These are phyloP conservation scores for Candida silvatica DNA, from an alignment of 805 yeast genomes.

Conservation along the genomic window DNA sequence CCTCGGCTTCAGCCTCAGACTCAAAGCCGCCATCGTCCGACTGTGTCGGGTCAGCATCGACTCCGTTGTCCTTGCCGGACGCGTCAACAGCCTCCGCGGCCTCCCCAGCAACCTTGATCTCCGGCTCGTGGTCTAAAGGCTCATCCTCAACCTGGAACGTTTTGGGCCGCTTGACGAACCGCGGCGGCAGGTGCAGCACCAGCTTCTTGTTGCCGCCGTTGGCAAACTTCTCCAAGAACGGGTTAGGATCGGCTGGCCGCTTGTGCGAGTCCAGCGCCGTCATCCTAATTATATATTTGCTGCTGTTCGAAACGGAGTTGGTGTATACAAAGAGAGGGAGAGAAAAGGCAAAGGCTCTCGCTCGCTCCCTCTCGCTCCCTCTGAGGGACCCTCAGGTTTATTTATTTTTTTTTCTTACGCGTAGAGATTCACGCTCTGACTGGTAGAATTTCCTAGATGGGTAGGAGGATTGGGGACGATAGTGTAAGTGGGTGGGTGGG, in stretches of 20 bases:
- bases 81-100: neutral
- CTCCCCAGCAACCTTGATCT: neutral
- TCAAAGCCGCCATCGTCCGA: no score
- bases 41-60: conserved; percentile 3
- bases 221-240: conserved; percentile 1
- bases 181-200: conserved; percentile 4
- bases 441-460: no score
- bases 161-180: conserved; percentile 1
- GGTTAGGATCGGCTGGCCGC: neutral
- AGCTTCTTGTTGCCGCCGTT: conserved; percentile 1
- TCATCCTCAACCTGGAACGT: neutral
- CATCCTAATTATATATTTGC: no score
- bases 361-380: no score
- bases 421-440: no score
- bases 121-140: neutral
- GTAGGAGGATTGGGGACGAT: no score
- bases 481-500: no score
- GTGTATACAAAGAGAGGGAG: no score
- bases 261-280: neutral
- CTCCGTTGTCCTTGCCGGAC: conserved; percentile 5
- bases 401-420: no score
- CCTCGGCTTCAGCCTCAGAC: neutral
- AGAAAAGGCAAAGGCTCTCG: no score
- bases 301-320: no score
- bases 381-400: no score